Conservation (phyloP, 768 basidiomycete species). For the Russula dissimulans region DNA sequence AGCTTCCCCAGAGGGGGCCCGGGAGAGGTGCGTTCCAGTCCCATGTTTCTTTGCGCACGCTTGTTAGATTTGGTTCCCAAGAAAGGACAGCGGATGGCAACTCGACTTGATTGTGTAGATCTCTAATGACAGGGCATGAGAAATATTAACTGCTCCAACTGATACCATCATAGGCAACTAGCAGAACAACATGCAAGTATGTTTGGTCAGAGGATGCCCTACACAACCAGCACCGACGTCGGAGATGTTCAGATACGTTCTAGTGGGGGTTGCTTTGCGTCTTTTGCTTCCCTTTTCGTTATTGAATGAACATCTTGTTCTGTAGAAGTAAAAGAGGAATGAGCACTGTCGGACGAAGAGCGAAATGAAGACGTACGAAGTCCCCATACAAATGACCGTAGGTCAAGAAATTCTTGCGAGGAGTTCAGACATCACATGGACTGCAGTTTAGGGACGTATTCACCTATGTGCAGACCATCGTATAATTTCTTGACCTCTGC, state of each 20-base stretch:
- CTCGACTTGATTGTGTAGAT: not conserved
- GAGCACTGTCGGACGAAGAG: not conserved
- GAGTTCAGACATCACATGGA: not conserved
- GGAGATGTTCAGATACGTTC: slow-evolving; percentile 12
- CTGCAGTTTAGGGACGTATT: slow-evolving; percentile 22
- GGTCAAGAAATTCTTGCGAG: slow-evolving; percentile 62
- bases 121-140: not conserved
- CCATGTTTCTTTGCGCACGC: not conserved
- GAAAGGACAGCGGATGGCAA: not conserved
- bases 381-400: slow-evolving; percentile 78
- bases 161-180: not conserved
- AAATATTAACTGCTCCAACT: not conserved
- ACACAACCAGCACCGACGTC: not conserved
- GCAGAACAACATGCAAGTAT: not conserved
- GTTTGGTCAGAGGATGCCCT: not conserved
- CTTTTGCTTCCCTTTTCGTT: slow-evolving; percentile 55
- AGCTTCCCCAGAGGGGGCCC: not conserved
- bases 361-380: slow-evolving; percentile 51
- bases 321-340: slow-evolving; percentile 22
- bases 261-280: slow-evolving; percentile 33
- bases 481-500: slow-evolving; percentile 83
- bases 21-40: not conserved
- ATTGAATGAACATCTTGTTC: slow-evolving; percentile 76
- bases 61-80: not conserved
- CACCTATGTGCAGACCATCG: slow-evolving; percentile 73